Conservation (phyloP, 768 basidiomycete species). For the Xerocomus potaroensis region DNA sequence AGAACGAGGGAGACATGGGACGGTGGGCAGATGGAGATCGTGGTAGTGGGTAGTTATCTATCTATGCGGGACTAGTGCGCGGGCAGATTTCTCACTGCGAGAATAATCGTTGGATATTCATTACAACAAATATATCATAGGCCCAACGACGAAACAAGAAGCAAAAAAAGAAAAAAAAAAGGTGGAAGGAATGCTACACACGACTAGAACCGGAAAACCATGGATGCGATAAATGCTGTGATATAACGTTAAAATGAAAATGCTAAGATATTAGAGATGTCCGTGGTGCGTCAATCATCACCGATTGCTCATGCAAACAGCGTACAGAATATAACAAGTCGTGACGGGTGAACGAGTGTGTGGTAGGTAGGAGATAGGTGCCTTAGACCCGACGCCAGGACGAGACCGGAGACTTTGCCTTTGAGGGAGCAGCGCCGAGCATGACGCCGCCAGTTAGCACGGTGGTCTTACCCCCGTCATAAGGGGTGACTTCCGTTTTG, state of each 20-base stretch:
- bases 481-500: constrained; percentile 78
- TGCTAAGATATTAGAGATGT: constrained; percentile 31
- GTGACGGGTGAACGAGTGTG: constrained; percentile 25
- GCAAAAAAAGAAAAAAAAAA: constrained; percentile 19
- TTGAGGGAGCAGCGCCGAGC: constrained; percentile 55
- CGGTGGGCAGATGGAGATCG: neutral
- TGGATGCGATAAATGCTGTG: constrained; percentile 28
- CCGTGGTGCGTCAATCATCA: constrained; percentile 27
- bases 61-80: too few species aligned
- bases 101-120: constrained; percentile 7
- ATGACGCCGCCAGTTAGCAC: constrained; percentile 86
- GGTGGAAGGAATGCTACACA: constrained; percentile 28
- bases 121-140: constrained; percentile 32
- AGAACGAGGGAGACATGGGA: constrained; percentile 12
- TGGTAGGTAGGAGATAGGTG: constrained; percentile 5
- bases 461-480: constrained; percentile 85
- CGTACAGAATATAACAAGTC: constrained; percentile 21
- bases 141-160: constrained; percentile 21
- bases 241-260: constrained; percentile 30
- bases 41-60: too few species aligned
- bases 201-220: constrained; percentile 22
- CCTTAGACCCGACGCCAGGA: constrained; percentile 60
- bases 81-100: neutral
- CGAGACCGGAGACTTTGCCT: constrained; percentile 29
- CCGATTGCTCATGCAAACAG: constrained; percentile 20